Conservation (phyloP, 2,329 filamentous ascomycete genomes). For the Aspergillus proliferans region DNA sequence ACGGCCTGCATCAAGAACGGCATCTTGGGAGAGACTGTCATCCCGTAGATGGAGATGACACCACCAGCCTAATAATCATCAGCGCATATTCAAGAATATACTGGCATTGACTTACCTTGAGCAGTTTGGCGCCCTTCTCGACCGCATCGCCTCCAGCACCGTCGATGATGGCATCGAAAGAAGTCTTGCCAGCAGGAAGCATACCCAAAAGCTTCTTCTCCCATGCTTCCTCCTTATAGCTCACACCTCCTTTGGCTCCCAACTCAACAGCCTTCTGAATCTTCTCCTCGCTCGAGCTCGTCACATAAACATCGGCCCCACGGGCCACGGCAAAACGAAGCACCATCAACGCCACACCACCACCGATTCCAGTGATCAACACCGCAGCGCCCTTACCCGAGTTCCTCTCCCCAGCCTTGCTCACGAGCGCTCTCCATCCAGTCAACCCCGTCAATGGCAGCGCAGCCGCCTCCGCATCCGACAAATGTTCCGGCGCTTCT, state of each 20-base stretch:
- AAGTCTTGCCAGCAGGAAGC: conserved; percentile 58
- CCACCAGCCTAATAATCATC: conserved; percentile 56
- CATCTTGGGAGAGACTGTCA: conserved; percentile 83
- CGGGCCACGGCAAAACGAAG: conserved; percentile 71
- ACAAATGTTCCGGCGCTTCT: conserved; percentile 65
- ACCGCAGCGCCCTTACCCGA: conserved; percentile 60
- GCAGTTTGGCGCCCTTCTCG: conserved; percentile 57
- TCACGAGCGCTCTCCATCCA: conserved; percentile 77
- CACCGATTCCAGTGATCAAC: conserved; percentile 84
- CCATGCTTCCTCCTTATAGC: conserved; percentile 73
- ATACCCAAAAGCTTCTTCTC: conserved; percentile 62
- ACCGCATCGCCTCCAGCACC: conserved; percentile 84
- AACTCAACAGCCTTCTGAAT: conserved; percentile 62
- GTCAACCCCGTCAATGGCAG: conserved; percentile 81
- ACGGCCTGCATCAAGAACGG: conserved; percentile 78
- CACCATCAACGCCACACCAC: conserved; percentile 78
- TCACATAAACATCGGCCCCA: conserved; percentile 76
- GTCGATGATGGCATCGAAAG: conserved; percentile 79
- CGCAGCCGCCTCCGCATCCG: conserved; percentile 69
- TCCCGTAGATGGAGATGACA: conserved; percentile 80
- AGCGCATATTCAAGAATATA: conserved; percentile 4
- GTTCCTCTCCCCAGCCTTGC: conserved; percentile 61
- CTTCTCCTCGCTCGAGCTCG: conserved; percentile 67
- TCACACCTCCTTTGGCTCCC: conserved; percentile 76
- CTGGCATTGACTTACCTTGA: conserved; percentile 51